Base-by-base conservation (phyloP, 148 eudicot genomes). In the Nyssa sinensis region DNA sequence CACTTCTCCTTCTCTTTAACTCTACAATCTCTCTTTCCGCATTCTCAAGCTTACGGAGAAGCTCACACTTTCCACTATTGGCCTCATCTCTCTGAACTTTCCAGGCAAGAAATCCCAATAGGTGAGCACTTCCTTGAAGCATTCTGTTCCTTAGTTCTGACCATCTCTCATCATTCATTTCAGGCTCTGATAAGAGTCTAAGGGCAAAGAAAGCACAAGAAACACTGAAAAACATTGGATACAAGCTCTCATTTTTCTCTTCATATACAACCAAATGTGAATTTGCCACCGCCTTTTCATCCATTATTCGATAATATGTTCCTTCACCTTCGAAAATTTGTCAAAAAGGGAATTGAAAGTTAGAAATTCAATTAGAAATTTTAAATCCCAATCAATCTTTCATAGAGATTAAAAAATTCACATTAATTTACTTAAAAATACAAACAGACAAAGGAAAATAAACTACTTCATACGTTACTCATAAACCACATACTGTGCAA, bases 141-240 rank as follows among this genome's bases (percentile, higher is more conserved):
- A 94, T 74, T 55, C 70, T 81, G 28, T 83, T 85, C 79, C 88
- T 86, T 25, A 81, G 75, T 73, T 86, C 90, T 8, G 60, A 62
- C 88, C 85, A 82, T 63, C 77, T 87, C 17, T 83, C 78, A 32
- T 82, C 85, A 69, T 62, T 67, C 33, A 71, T 35, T 64, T 53
- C 81, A 13, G 85, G 75, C 70, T 81, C 72, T 6, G 88, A 81
- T 62, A 86, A 59, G 77, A 77, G 65, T 25, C 81, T 76, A 0
- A 92, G 84, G 11, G 96, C 89, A 68, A 85, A 85, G 7, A 91
- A 80, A 8, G 92, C 90, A 72, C 97, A 94, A 62, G 92, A 89
- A 67, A 90, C 81, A 70, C 97, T 93, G 53, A 91, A 88, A 74
- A 84, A 81, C 86, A 87, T 87, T 12, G 97, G 88, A 82, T 72